Conservation (phyloP, 257 asterid genomes). For the Ligustrum vulgare region DNA sequence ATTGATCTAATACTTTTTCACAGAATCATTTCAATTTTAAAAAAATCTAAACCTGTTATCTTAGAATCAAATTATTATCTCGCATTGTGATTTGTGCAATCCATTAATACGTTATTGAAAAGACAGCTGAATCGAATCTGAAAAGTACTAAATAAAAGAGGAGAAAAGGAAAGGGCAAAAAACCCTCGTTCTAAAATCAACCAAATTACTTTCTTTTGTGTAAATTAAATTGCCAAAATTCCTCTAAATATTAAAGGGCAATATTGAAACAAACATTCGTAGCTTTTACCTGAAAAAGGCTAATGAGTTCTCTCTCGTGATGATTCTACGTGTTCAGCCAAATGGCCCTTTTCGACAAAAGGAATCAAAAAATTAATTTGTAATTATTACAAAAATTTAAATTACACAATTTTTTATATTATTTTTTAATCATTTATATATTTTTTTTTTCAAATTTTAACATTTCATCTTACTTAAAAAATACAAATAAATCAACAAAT, state of each 20-base stretch:
- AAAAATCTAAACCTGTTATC: neutral
- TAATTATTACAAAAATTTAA: too few species aligned
- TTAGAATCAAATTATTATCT: neutral
- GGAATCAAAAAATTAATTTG: too few species aligned
- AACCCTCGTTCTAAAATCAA: conserved; percentile 7
- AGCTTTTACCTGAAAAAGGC: conserved; percentile 30
- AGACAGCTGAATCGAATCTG: neutral
- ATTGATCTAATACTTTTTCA: neutral
- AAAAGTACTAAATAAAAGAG: neutral
- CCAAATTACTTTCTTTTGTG: conserved; percentile 18
- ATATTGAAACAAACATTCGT: neutral
- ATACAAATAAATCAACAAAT: too few species aligned
- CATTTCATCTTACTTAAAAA: too few species aligned
- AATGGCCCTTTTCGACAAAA: too few species aligned
- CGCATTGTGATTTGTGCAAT: neutral
- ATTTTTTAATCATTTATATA: too few species aligned
- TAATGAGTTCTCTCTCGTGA: conserved; percentile 1
- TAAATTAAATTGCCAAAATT: neutral
- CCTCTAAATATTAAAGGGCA: neutral
- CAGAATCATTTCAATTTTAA: neutral
- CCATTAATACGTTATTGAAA: neutral
- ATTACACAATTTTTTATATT: too few species aligned
- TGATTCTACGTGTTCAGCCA: too few species aligned
- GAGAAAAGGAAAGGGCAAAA: neutral
- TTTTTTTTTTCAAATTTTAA: too few species aligned